phyloP scores from a whole-genome alignment of 768 basidiomycete species.

The Termitomyces sp. region DNA sequence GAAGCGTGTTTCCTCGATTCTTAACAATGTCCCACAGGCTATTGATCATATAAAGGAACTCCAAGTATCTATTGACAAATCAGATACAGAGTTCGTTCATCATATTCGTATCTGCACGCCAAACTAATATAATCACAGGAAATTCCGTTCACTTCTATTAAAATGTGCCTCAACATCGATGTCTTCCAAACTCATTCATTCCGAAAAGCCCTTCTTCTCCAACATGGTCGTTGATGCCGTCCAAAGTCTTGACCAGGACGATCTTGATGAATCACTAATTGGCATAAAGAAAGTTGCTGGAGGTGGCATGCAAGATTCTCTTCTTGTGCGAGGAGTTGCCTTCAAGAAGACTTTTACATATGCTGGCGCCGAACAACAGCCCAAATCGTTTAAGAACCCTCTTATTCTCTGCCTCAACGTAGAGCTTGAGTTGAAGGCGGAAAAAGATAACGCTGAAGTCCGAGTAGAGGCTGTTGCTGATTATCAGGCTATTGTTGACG shows the following conservation, averaged over 20 bases:
- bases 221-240: conserved; percentile 99
- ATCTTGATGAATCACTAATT: conserved; percentile 93
- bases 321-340: conserved; percentile 84
- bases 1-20: conserved; percentile 1
- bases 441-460: conserved; percentile 99
- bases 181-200: conserved; percentile 99
- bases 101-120: conserved; percentile 5
- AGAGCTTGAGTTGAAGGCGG: conserved; percentile 97
- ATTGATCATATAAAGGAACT: conserved; percentile 83
- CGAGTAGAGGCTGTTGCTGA: conserved; percentile 95
- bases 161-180: conserved; percentile 99
- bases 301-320: conserved; percentile 95
- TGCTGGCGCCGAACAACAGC: conserved; percentile 98
- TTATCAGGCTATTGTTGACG: conserved; percentile 98
- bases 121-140: conserved; percentile 38
- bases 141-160: conserved; percentile 88
- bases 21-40: conserved; percentile 44
- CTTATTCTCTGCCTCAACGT: conserved; percentile 94
- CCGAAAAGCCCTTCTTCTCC: conserved; percentile 98
- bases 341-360: conserved; percentile 99
- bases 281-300: conserved; percentile 98
- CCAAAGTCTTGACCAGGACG: conserved; percentile 84
- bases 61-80: conserved; percentile 86
- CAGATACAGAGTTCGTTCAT: conserved; percentile 74
- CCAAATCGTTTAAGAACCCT: conserved; percentile 85